Base-by-base conservation (phyloP, 176 grass and related monocot species). In the Thalia dealbata region DNA sequence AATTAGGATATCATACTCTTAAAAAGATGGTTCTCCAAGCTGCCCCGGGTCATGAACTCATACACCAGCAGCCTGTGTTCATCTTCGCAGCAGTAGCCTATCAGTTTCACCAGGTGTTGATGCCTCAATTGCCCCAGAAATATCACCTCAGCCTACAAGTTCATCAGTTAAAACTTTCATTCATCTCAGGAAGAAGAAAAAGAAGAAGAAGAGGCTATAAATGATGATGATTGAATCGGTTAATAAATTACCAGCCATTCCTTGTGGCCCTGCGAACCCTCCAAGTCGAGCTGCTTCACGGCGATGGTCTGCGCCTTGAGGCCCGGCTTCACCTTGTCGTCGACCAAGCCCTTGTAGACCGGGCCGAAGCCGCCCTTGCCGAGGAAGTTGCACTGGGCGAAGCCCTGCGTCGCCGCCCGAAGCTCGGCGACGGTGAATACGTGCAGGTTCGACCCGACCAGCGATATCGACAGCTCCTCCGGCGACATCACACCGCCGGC, bases 201-300 rank as follows among this genome's bases (percentile, higher is more conserved):
- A 38, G 32, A 38, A 38, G 32, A 38, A 38, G 32, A 38, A 38
- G 32, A 38, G 3, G 4, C 32, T 38, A 38, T 38, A 1, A 38
- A 38, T 38, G 32, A 4, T 38, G 32, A n/a, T 11, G 14, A 42
- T 10, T 6, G 6, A 22, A 4, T 4, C 1, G 32, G 32, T 38
- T n/a, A n/a, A n/a, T n/a, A n/a, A n/a, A n/a, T n/a, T 66, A 90
- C 88, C 88, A 91, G 84, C 88, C 88, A 91, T 86, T 91, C 88
- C 78, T 90, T 86, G 84, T 90, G 84, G 0, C 88, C 88, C 35
- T 91, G 88, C 0, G 78, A 76, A 59, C 88, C 88, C 75, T 91
- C 88, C 84, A 84, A 82, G 72, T 91, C 88, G 74, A 84, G 86
- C 74, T 86, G 81, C 75, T 91, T 91, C 70, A 91, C 88, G 71